Evolutionary conservation across 495 filamentous ascomycete species (phyloP), one percentile per base, ranked within the genome.

Genomic region (Aspergillus kassunensis): DNA sequence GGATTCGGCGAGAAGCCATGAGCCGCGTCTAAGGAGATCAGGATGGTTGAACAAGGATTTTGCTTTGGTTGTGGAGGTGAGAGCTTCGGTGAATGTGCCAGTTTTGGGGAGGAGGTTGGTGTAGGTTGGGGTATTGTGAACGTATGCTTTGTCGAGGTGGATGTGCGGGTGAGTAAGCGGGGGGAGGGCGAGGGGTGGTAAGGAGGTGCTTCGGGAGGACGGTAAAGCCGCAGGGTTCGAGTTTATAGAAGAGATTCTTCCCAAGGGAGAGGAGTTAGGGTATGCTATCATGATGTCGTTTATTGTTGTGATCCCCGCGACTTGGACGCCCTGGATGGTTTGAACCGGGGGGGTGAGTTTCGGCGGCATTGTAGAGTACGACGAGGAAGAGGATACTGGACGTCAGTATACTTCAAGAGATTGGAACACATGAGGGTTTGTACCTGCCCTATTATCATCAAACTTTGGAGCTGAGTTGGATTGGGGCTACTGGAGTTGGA

Each of bases 131-230:
- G 80, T 66, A 44, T 64, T 73, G 45, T 90, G 76, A 15, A 90
- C 70, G 60, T 83, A 90, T 34, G 81, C 79, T 65, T 91, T 90
- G 62, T 90, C 88, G 35, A 90, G 73, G 59, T 90, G 87, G 42
- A 90, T 80, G 57, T 90, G 86, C 10, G 87, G 83, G 60, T 91
- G 88, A 39, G 84, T 87, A 20, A 90, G 74, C 12, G 78, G 68
- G 21, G 87, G 85, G 35, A 67, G 62, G 35, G 51, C 57, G 8
- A 71, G 62, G 7, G 61, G 64, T n/a, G n/a, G n/a, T n/a, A n/a
- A n/a, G n/a, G n/a, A n/a, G 12, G 55, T 52, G 52, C 42, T 31
- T 21, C 13, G 21, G 16, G 23, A 4, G 43, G 44, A n/a, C 40
- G 56, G 50, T 12, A 42, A 40, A 19, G 63, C 31, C 31, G 33